Base-by-base conservation (phyloP, 306 rosid species). In the Quercus robur region DNA sequence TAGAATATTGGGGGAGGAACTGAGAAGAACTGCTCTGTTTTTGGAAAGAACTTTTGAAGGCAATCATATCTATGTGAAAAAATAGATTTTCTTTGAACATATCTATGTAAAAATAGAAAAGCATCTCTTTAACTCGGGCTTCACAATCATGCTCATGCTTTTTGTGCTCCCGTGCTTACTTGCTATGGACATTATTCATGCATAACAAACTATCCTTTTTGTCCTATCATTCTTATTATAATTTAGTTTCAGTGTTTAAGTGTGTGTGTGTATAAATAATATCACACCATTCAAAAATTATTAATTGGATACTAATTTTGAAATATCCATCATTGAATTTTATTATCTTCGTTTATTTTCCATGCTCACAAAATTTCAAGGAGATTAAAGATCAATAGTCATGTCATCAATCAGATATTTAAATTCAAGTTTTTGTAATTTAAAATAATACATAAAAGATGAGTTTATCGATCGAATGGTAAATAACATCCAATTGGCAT, bases 131-230 rank as follows among this genome's bases (percentile, higher is more conserved):
- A 75, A n/a, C 78, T 72, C 59, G 23, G 78, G 77, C 75, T 78
- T 82, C 62, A 72, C 67, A 74, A 72, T 75, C 78, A 70, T 79
- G 88, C 80, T 56, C 23, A 31, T 33, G 21, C 71, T 88, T 80
- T 73, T 73, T 58, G 44, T 71, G 78, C 88, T 80, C 86, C 85
- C 87, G 86, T 88, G 94, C 92, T 70, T 82, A 85, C 77, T 63
- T 59, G 54, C 81, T 79, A 52, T 61, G 44, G 30, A 66, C 73
- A 80, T 78, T 80, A 82, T 84, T 82, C 64, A 64, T 77, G 80
- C 85, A 69, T 72, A 75, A 71, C 77, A 80, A 70, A 58, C 46
- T 71, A 71, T 78, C 44, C 81, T 59, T 84, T 84, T 80, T 82
- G 78, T 78, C 84, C 76, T 57, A 75, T 75, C 51, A 61, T 83